Evolutionary conservation across 176 grass and related monocot species (phyloP).

Genomic region (Hordeum marinum): DNA sequence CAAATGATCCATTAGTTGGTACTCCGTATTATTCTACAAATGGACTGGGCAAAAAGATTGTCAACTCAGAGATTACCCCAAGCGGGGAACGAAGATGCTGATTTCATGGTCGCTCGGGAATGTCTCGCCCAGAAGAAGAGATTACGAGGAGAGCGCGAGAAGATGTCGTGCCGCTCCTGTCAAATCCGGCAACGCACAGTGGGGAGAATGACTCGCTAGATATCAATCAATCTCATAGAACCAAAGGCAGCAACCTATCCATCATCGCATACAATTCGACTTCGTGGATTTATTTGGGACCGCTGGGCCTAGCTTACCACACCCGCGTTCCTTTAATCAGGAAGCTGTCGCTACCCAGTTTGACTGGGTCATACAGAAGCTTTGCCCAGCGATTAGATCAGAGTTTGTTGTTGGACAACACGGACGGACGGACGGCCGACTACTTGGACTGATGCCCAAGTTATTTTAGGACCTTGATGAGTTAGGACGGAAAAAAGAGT

Average conservation of each 20-base stretch:
- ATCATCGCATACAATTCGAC: not conserved
- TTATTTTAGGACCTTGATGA: not conserved
- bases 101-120: not conserved
- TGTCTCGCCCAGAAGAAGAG: constrained; percentile 2
- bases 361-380: not conserved
- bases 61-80: not conserved
- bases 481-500: no score
- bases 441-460: not conserved
- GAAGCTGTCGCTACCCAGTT: not conserved
- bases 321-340: not conserved
- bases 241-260: not conserved
- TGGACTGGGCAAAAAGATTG: not conserved
- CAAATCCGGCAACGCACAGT: not conserved
- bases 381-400: not conserved
- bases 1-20: no score
- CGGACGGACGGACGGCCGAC: not conserved
- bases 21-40: not conserved
- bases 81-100: not conserved
- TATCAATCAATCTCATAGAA: not conserved
- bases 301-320: not conserved
- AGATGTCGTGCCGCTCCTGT: not conserved
- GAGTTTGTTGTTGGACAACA: not conserved
- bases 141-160: not conserved
- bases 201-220: constrained; percentile 20
- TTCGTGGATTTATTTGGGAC: not conserved